Evolutionary conservation across 2,329 filamentous ascomycete genomes (phyloP).

Genomic region (Capronia epimyces): DNA sequence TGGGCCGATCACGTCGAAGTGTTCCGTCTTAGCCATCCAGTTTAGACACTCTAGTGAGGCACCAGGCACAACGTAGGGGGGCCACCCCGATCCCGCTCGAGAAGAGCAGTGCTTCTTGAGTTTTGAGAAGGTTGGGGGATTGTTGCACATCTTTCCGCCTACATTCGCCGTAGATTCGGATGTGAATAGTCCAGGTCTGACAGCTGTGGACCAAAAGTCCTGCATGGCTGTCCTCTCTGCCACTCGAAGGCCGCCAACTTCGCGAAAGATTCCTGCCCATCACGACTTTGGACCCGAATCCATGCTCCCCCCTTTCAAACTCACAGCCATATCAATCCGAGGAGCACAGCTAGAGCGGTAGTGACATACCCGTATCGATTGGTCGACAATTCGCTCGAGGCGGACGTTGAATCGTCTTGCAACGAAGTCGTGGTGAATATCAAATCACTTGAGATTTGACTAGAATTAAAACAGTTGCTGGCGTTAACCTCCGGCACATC

Average conservation of each 20-base stretch:
- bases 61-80: too few species aligned
- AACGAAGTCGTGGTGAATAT: conserved; percentile 51
- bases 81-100: too few species aligned
- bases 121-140: too few species aligned
- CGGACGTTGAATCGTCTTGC: conserved; percentile 1
- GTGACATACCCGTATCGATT: conserved; percentile 15
- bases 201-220: too few species aligned
- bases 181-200: too few species aligned
- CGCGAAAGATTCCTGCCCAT: neutral
- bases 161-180: too few species aligned
- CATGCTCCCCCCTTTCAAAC: neutral
- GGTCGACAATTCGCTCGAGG: conserved; percentile 4
- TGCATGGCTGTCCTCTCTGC: neutral
- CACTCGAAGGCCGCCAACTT: neutral
- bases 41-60: too few species aligned
- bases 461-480: conserved; percentile 85
- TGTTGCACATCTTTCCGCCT: too few species aligned
- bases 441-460: conserved; percentile 67
- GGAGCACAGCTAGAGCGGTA: conserved; percentile 10
- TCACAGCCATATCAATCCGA: conserved; percentile 14
- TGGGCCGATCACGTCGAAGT: too few species aligned
- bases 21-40: too few species aligned
- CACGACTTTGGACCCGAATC: neutral
- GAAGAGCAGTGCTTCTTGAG: too few species aligned
- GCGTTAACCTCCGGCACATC: conserved; percentile 71